phyloP scores from a whole-genome alignment of 176 grass and related monocot genomes.

The Carex pumila region DNA sequence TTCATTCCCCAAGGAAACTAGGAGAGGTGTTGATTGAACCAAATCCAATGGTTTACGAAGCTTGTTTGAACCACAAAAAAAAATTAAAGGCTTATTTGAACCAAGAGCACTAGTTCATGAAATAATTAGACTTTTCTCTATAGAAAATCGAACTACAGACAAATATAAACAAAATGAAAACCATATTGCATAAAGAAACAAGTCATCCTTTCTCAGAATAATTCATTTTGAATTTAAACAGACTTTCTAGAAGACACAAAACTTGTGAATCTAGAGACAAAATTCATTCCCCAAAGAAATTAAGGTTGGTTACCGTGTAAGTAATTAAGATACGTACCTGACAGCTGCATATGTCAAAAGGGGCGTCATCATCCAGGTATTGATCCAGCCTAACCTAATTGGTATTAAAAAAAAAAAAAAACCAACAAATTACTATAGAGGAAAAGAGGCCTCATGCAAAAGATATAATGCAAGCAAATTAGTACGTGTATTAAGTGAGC shows the following conservation, averaged over 20 bases:
- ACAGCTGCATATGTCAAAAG: constrained; percentile 91
- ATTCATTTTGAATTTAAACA: neutral
- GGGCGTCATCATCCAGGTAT: constrained; percentile 74
- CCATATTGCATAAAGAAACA: neutral
- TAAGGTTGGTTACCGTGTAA: neutral
- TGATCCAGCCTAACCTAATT: constrained; percentile 71
- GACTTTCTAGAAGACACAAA: neutral
- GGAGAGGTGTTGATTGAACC: neutral
- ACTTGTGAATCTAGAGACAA: neutral
- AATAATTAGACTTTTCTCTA: neutral
- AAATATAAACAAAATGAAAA: neutral
- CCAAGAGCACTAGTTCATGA: neutral
- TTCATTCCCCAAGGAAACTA: neutral
- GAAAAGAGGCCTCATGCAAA: neutral
- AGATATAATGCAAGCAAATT: neutral
- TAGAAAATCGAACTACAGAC: neutral
- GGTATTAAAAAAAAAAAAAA: neutral
- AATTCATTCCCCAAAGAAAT: neutral
- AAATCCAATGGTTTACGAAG: neutral
- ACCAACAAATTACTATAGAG: neutral
- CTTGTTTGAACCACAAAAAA: neutral
- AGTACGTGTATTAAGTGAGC: neutral
- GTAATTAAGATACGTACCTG: constrained; percentile 42
- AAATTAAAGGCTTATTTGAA: neutral
- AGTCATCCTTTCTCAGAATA: neutral